Evolutionary conservation across 2,329 filamentous ascomycete species (phyloP), one percentile per base, ranked within the genome.

Genomic region (Penicillium sp.): DNA sequence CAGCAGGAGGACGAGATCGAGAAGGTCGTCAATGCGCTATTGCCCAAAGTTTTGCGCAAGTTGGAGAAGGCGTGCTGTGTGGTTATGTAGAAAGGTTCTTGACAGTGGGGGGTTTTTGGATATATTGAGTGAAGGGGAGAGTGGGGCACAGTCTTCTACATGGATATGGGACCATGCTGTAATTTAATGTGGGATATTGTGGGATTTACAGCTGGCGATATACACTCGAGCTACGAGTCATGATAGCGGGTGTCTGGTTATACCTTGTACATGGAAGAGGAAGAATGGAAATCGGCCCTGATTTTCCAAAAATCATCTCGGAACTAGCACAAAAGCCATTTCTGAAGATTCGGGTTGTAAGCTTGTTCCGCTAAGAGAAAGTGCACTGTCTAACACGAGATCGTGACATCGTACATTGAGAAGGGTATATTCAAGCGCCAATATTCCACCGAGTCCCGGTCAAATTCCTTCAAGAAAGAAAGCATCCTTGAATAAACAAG

Each of bases 21-120:
- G 68, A 79, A 89, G 68, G 70, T 87, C 66, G 82, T 87, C 65
- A 85, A 85, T 74, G 86, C 86, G 73, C 72, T 86, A 35, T 71
- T 91, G 67, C 84, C 85, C 7, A 84, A 80, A 73, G 71, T 91
- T 38, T 71, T 90, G 65, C 83, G 82, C 71, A 87, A 87, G 78
- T 73, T 92, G 74, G 87, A 87, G 74, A 87, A 87, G 76, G 80
- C 79, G 60, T 93, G 90, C 78, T 93, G 90, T 80, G 80, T 86
- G 42, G 85, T 94, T 70, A 93, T 93, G 90, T 94, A 80, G 80
- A 46, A 55, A 13, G 43, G 42, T 33, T 40, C 28, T 37, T 5
- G 43, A 28, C 22, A 43, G 43, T 51, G 26, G 51, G 5, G 11
- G 25, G 14, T 33, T 25, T 37, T 53, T 16, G 28, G 45, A 51